phyloP scores from a whole-genome alignment of 306 rosid species.

The Fragaria iinumae region DNA sequence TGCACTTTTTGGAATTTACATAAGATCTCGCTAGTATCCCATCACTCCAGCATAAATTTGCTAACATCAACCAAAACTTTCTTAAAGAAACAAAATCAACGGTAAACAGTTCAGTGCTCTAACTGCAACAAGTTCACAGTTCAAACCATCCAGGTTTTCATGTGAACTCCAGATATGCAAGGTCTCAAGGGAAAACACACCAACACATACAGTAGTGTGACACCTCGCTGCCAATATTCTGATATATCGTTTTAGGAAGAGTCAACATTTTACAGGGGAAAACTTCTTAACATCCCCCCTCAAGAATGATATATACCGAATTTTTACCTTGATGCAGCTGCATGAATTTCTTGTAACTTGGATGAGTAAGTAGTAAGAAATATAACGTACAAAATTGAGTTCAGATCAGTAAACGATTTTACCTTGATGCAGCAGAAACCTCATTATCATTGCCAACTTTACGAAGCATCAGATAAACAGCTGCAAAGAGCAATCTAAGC shows the following conservation, averaged over 20 bases:
- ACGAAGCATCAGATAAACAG: conserved; percentile 72
- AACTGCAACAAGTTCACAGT: background rate
- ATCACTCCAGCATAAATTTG: background rate
- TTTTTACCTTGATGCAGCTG: conserved; percentile 5
- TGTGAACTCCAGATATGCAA: background rate
- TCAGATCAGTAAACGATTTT: conserved; percentile 27
- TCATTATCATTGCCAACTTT: conserved; percentile 77
- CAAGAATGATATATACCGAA: background rate
- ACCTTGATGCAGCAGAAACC: conserved; percentile 92
- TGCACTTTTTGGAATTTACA: background rate
- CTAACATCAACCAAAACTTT: background rate
- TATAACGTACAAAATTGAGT: background rate
- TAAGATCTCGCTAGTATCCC: background rate
- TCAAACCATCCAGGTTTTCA: background rate
- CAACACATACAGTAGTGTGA: background rate
- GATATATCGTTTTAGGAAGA: background rate
- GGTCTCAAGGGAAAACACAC: background rate
- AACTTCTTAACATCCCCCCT: background rate
- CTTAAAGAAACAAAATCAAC: background rate
- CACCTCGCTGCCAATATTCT: background rate
- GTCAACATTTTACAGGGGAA: background rate
- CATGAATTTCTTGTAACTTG: background rate
- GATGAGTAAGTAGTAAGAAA: background rate
- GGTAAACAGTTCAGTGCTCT: background rate
- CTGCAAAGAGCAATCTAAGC: conserved; percentile 80